phyloP scores from a whole-genome alignment of 306 rosid species.

The Cicer arietinum region DNA sequence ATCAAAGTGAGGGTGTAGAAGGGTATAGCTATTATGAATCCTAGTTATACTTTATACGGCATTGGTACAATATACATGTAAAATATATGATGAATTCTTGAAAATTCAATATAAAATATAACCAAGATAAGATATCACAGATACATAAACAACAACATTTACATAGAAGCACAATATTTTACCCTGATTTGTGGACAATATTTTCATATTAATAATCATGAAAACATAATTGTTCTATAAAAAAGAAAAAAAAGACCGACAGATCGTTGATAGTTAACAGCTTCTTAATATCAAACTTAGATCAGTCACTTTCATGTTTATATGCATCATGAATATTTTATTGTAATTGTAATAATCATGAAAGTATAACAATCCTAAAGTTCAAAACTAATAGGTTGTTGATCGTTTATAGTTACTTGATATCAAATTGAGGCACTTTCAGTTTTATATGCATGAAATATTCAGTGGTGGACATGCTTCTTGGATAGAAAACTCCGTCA shows the following conservation, averaged over 20 bases:
- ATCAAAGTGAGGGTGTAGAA: no score
- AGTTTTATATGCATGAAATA: neutral
- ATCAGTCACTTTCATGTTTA: neutral
- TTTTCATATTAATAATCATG: neutral
- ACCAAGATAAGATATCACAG: no score
- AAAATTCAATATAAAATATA: neutral
- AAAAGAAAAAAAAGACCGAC: neutral
- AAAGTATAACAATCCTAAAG: neutral
- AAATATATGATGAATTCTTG: neutral
- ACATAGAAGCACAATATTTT: no score
- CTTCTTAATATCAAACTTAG: neutral
- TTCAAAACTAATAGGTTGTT: neutral
- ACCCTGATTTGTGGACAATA: no score
- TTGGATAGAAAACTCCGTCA: neutral
- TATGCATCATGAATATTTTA: neutral
- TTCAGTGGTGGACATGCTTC: neutral
- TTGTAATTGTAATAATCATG: neutral
- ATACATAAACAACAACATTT: no score
- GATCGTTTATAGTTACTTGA: neutral
- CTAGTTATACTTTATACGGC: neutral
- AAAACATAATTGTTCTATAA: neutral
- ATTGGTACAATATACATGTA: neutral
- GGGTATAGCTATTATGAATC: no score
- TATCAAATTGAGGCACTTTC: neutral
- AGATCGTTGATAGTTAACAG: neutral